These are phyloP conservation scores for Pseudohalonectria lignicola DNA, from an alignment of 2,329 filamentous ascomycete genomes.

Conservation along the genomic window DNA sequence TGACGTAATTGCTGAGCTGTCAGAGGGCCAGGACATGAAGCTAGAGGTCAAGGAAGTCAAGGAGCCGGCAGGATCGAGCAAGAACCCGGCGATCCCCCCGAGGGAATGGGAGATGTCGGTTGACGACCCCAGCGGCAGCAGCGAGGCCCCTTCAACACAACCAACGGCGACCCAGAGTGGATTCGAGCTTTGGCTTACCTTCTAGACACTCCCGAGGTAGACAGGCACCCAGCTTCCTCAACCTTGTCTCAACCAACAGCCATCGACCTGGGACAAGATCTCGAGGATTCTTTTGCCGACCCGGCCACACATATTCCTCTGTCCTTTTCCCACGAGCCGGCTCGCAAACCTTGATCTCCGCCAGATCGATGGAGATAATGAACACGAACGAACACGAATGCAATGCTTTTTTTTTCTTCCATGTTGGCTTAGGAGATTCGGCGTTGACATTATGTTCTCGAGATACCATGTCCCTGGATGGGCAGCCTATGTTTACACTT, in stretches of 20 bases:
- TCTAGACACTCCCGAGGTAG: no score
- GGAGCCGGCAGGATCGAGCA: no score
- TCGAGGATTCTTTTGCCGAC: no score
- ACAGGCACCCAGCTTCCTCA: no score
- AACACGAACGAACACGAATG: background rate
- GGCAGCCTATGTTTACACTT: background rate
- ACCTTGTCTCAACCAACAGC: no score
- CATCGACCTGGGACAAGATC: no score
- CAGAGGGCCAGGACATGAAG: slow-evolving; percentile 87
- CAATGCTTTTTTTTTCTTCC: background rate
- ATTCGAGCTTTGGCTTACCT: slow-evolving; percentile 34
- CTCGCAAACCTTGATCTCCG: no score
- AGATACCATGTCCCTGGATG: slow-evolving; percentile 2
- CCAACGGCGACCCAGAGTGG: slow-evolving; percentile 18
- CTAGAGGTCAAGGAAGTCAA: slow-evolving; percentile 50
- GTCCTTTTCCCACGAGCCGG: no score
- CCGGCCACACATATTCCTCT: no score
- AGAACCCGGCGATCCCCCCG: slow-evolving; percentile 31
- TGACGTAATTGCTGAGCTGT: slow-evolving; percentile 71
- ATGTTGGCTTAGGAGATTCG: no score
- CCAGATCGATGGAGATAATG: slow-evolving; percentile 4
- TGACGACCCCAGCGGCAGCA: slow-evolving; percentile 28
- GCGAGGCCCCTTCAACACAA: slow-evolving; percentile 19
- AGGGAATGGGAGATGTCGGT: slow-evolving; percentile 53
- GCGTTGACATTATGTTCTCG: background rate